phyloP scores from a whole-genome alignment of 495 filamentous ascomycete genomes.

The Penicillium turbatum region DNA sequence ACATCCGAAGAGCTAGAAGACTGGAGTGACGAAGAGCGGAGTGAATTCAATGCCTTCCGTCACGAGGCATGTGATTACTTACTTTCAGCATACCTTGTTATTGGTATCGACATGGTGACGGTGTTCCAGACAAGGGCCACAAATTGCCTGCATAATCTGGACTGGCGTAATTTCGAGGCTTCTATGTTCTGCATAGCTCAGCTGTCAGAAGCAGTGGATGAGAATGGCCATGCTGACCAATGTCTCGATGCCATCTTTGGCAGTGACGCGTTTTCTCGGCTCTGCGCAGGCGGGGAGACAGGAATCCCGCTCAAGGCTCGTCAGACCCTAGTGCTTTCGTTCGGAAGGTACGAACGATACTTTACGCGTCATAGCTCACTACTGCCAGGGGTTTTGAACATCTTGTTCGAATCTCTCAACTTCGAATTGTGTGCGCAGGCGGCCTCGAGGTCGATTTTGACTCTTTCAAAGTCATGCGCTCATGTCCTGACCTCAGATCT shows the following conservation, averaged over 20 bases:
- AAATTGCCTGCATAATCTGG: conserved; percentile 50
- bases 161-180: conserved; percentile 79
- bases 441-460: conserved; percentile 77
- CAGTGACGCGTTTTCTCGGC: conserved; percentile 47
- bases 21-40: conserved; percentile 70
- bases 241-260: conserved; percentile 69
- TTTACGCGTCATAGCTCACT: conserved; percentile 69
- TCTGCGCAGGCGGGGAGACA: conserved; percentile 49
- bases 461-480: conserved; percentile 78
- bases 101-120: conserved; percentile 63
- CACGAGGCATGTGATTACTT: conserved; percentile 79
- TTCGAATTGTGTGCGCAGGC: conserved; percentile 59
- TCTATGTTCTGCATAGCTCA: conserved; percentile 73
- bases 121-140: conserved; percentile 64
- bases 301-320: conserved; percentile 63
- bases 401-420: conserved; percentile 73
- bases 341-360: conserved; percentile 76
- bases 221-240: conserved; percentile 61
- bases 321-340: conserved; percentile 70
- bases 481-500: conserved; percentile 65
- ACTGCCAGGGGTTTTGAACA: conserved; percentile 71
- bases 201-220: conserved; percentile 69
- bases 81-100: conserved; percentile 65
- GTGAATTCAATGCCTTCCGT: conserved; percentile 71
- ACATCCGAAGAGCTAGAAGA: conserved; percentile 25